Percentiles rank a stretch among this genome's conserved stretches.
These are phyloP conservation scores for Globisporangium sylvaticum DNA, from an alignment of 352 stramenopile genomes.

Conservation along the genomic window DNA sequence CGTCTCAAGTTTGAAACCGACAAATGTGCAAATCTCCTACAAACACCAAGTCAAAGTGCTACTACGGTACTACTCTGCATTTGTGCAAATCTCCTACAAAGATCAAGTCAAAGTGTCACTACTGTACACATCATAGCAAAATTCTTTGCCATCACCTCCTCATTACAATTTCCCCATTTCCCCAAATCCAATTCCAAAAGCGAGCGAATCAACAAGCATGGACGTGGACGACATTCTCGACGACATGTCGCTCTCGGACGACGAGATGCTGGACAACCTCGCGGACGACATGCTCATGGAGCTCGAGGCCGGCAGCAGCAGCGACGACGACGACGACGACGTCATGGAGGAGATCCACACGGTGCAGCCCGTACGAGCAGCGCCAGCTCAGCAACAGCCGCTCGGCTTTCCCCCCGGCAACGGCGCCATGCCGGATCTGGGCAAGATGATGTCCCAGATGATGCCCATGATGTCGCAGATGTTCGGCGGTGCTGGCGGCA, in stretches of 20 bases:
- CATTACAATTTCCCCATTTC: too few species aligned
- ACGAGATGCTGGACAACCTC: constrained; percentile 78
- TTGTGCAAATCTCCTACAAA: too few species aligned
- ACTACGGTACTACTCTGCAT: too few species aligned
- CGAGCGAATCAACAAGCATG: constrained; percentile 20
- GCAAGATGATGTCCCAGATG: constrained; percentile 86
- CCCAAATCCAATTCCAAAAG: too few species aligned
- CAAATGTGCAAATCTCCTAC: too few species aligned
- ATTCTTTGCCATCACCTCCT: too few species aligned
- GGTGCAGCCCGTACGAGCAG: constrained; percentile 18
- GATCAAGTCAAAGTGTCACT: too few species aligned
- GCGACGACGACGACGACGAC: constrained; percentile 15
- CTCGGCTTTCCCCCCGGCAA: constrained; percentile 28
- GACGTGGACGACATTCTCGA: constrained; percentile 76
- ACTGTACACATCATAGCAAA: too few species aligned
- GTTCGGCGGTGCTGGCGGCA: constrained; percentile 35
- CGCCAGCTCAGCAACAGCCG: constrained; percentile 6
- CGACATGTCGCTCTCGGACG: constrained; percentile 82
- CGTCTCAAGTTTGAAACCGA: too few species aligned
- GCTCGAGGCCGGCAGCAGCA: constrained; percentile 32
- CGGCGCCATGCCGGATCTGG: constrained; percentile 50
- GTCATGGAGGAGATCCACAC: constrained; percentile 22
- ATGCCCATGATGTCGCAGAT: constrained; percentile 88
- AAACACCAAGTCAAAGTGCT: too few species aligned
- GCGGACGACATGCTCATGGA: constrained; percentile 81